Evolutionary conservation across 768 basidiomycete species (phyloP), one percentile per base, ranked within the genome.

Genomic region (Suillus discolor): DNA sequence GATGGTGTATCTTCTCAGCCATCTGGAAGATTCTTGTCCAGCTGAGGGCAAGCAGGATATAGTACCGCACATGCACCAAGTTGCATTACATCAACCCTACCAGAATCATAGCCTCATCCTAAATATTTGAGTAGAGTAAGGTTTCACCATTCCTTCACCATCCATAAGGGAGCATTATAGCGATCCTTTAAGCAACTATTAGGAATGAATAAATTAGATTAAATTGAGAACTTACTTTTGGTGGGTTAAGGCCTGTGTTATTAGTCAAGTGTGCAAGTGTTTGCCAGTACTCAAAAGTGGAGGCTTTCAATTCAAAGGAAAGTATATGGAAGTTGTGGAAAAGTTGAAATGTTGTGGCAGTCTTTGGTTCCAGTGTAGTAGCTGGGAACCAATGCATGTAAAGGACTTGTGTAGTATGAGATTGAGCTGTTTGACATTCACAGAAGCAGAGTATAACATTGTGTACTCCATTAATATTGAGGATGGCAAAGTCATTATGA

Each of bases 271-370:
- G 63, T 1, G 55, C 64, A 1, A 81, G 60, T 0, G 71, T 49
- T 1, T 66, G 65, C 59, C 79, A 81, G 63, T 73, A 81, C 44
- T 79, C 77, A 42, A 69, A 79, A 0, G 63, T 70, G 0, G 75
- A 78, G 0, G 73, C 44, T 57, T 81, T 81, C 0, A 72, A 75
- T 47, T 77, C 70, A 16, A 79, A 72, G 0, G 71, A 71, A 7
- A 78, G 64, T 1, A 77, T 38, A 13, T 82, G 80, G 55, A 79
- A 80, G 4, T 66, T 55, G 13, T 75, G 61, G 0, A 81, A 69
- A 9, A 75, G 66, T 0, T 49, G 44, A 57, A 80, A 77, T 0
- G 77, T 81, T 3, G 73, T 71, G 0, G 71, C 76, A 0, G 78
- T 76, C 16, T 67, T 62, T 0, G 80, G 79, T 6, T 72, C 66